Base-by-base conservation (phyloP, 1,284 basidiomycete species). In the Pseudozyma sp. region DNA sequence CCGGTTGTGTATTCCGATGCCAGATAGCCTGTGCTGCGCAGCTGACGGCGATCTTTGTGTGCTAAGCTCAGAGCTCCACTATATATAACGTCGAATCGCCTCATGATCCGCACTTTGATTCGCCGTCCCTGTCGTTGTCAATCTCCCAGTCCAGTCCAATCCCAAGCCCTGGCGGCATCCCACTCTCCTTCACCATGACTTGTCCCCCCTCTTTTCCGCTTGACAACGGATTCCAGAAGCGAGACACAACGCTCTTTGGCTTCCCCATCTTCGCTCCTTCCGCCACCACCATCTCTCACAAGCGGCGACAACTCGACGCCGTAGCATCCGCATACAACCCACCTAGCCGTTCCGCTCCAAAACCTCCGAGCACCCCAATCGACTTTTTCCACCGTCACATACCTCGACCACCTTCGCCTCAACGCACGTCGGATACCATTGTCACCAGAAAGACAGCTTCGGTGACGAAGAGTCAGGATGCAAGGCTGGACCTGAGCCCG, bases 401-500 rank as follows among this genome's bases (percentile, higher is more conserved):
- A 10, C 35, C 35, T 37, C 9, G 9, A 10, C 35, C 8, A 37
- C 35, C 14, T 37, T 9, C 8, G 14, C 35, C 35, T 14, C 9
- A 37, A 10, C 1, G 9, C 14, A 37, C 35, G 9, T 37, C 19
- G 17, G 43, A 45, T 45, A 19, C 17, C 17, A 19, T 24, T 19
- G 17, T 7, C 19, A 45, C 19, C 9, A 24, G 45, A 29, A 8
- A 33, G 7, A 6, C 30, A 33, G 8, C 39, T 24, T 39, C 44
- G n/a, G 24, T 9, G 17, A 24, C 8, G 7, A 17, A 14, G 40
- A 17, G n/a, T 42, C 40, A n/a, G 16, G 40, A 7, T 42, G 11
- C 40, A 24, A 24, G 24, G 40, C 14, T 42, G 14, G 13, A 14
- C 11, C 7, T 42, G 9, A 47, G 55, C 19, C 67, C 67, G 5